Conservation (phyloP, 139 green algal genomes). For the Picochlorum sp. region DNA sequence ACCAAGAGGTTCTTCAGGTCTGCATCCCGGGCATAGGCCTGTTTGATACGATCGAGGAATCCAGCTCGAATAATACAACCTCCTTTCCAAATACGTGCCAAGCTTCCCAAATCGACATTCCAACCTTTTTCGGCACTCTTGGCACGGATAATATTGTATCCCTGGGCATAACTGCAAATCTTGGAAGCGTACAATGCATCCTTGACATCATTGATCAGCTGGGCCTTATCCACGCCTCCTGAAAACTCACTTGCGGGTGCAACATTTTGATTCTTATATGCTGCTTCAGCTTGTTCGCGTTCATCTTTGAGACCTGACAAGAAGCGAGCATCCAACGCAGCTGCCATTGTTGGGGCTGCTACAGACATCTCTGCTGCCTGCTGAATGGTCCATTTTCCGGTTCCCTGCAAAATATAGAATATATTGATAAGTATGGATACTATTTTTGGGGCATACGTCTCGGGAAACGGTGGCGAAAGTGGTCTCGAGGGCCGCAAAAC, state of each 20-base stretch:
- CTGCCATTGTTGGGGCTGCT: slow-evolving; percentile 88
- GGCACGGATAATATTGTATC: slow-evolving; percentile 97
- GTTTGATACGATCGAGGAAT: slow-evolving; percentile 95
- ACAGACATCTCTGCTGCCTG: slow-evolving; percentile 92
- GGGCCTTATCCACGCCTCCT: slow-evolving; percentile 70
- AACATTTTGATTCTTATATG: slow-evolving; percentile 44
- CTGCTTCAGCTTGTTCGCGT: slow-evolving; percentile 63
- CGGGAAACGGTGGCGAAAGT: no score
- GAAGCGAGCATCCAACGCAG: slow-evolving; percentile 87
- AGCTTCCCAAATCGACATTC: slow-evolving; percentile 80
- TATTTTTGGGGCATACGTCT: no score
- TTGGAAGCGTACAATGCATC: slow-evolving; percentile 84
- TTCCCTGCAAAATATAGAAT: slow-evolving; percentile 19
- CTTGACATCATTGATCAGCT: slow-evolving; percentile 81
- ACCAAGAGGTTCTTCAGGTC: slow-evolving; percentile 79
- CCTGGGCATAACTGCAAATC: slow-evolving; percentile 90
- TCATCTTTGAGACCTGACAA: slow-evolving; percentile 86
- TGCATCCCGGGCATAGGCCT: slow-evolving; percentile 71
- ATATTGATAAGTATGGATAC: no score
- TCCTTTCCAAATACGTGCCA: slow-evolving; percentile 97
- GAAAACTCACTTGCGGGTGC: slow-evolving; percentile 3
- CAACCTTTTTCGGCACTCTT: slow-evolving; percentile 89
- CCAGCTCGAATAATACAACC: slow-evolving; percentile 97
- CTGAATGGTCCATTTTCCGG: slow-evolving; percentile 99
- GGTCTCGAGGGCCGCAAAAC: no score